A percentile compares a stretch with the other conserved stretches of the same genome.
Conservation (phyloP, 179 eudicot species). For the Drosera spatulata region DNA sequence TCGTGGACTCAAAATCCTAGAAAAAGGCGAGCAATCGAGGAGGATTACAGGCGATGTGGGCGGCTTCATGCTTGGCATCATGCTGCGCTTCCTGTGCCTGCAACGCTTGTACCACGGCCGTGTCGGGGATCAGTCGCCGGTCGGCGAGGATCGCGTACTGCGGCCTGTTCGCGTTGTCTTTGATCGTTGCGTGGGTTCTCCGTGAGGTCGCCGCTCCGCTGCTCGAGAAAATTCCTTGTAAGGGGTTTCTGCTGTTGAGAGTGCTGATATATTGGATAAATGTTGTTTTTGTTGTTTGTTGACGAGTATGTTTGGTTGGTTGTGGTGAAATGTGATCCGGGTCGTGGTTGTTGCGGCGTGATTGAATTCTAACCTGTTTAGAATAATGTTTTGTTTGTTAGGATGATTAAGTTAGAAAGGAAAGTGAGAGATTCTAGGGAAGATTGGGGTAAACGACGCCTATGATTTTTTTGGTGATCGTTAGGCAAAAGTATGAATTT, state of each 20-base stretch:
- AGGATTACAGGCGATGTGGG: constrained; percentile 45
- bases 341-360: not conserved
- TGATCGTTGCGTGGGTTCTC: constrained; percentile 91
- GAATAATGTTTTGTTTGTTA: not conserved
- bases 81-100: constrained; percentile 98
- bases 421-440: no score
- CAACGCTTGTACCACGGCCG: constrained; percentile 74
- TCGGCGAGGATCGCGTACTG: constrained; percentile 97
- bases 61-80: constrained; percentile 94
- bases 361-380: not conserved
- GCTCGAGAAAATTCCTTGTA: constrained; percentile 96
- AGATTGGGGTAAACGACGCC: no score
- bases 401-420: no score
- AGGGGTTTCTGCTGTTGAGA: constrained; percentile 7
- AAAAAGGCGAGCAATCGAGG: not conserved
- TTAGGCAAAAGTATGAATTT: no score
- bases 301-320: no score
- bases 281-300: no score
- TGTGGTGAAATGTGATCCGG: no score
- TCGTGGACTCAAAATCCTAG: not conserved
- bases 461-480: no score
- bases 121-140: constrained; percentile 80
- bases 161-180: constrained; percentile 77
- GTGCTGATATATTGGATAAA: no score
- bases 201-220: constrained; percentile 98